Evolutionary conservation across 345 rosid genomes (phyloP), one percentile per base, ranked within the genome.

Genomic region (Ceriops tagal): DNA sequence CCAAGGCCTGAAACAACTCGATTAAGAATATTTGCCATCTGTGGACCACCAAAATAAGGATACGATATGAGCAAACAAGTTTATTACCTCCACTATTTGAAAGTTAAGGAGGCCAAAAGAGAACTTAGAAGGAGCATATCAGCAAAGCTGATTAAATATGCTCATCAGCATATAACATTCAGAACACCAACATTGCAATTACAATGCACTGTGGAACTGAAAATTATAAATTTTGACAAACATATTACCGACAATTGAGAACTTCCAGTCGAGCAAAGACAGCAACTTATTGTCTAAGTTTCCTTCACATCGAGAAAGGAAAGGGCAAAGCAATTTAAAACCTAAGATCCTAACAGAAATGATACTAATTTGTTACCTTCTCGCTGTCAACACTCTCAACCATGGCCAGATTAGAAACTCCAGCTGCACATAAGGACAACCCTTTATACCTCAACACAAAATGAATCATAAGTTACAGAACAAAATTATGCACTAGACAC

Each of bases 11-110:
- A 84, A 81, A 93, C 90, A 35, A 81, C 92, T 75, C 73, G 80
- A 66, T 91, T 88, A 30, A 93, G 91, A 79, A 86, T 75, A 73
- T 84, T 87, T 46, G 95, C 98, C 35, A 91, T 78, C 98, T 93
- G 79, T 26, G 53, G 55, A 72, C 70, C 22, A 70, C 61, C 64
- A 70, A 22, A 64, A 67, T 43, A 43, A 24, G 26, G 49, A 43
- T 13, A 43, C 15, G 19, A 43, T 13, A 43, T 43, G 49, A 43
- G 49, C 19, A 11, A 0, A 13, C 49, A 11, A 43, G 49, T 11
- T 13, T 13, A 43, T 43, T 30, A 22, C 8, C 8, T 51, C 20
- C 16, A 65, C 52, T 16, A 11, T 13, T 34, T 37, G 51, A 34
- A 56, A 8, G 52, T 57, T 24, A 24, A 67, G 49, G 22, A 20